A percentile compares a stretch with the other conserved stretches of the same genome.
Conservation (phyloP, 176 grass and related monocot genomes). For the Avena atlantica region DNA sequence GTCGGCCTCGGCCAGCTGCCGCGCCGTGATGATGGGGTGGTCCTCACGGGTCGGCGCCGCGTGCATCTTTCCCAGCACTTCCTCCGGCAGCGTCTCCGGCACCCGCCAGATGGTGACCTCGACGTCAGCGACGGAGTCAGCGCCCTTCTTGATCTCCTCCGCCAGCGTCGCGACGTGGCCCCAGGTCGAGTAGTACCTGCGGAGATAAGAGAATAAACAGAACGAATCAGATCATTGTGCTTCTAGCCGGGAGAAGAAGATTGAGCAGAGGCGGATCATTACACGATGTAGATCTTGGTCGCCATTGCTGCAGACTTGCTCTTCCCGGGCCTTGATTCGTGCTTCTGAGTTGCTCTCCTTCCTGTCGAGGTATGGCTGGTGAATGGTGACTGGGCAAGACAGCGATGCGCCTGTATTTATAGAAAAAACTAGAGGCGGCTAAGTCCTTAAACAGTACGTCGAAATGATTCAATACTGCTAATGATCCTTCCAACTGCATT, state of each 20-base stretch:
- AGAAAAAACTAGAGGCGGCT: constrained; percentile 3
- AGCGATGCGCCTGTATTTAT: not conserved
- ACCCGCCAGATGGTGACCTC: constrained; percentile 48
- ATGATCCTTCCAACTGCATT: not conserved
- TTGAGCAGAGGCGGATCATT: constrained; percentile 11
- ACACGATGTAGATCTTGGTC: constrained; percentile 75
- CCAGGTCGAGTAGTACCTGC: constrained; percentile 47
- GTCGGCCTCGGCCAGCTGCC: constrained; percentile 54
- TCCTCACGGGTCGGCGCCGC: constrained; percentile 51
- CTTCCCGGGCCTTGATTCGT: not conserved
- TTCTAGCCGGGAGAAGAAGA: not conserved
- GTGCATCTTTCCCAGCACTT: constrained; percentile 54
- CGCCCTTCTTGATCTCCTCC: constrained; percentile 52
- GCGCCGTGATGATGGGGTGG: constrained; percentile 47
- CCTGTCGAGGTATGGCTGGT: not conserved
- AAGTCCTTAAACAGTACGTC: not conserved
- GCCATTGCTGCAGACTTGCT: constrained; percentile 6
- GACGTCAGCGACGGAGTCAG: constrained; percentile 26
- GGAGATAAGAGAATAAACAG: not conserved
- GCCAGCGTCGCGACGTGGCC: constrained; percentile 46
- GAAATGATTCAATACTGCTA: not conserved
- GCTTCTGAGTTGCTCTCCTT: not conserved
- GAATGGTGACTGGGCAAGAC: not conserved
- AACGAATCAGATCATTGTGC: not conserved
- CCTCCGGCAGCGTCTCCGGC: constrained; percentile 50